These are phyloP conservation scores for Acidomyces sp. DNA, from an alignment of 495 filamentous ascomycete genomes.

Conservation along the genomic window DNA sequence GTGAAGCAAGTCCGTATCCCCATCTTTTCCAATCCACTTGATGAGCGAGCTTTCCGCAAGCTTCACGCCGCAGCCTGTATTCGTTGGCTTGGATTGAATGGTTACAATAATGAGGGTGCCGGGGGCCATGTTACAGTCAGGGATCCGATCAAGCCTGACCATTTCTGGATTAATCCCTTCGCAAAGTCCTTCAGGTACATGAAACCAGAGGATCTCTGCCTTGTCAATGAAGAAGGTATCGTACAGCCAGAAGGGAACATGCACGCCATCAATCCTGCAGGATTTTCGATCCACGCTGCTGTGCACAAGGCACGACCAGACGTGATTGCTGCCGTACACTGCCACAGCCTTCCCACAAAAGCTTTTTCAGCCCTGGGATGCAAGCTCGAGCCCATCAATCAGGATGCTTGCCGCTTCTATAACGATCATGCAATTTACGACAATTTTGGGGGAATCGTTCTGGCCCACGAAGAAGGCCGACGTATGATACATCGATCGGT, in stretches of 20 bases:
- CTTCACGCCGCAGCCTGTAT: conserved; percentile 14
- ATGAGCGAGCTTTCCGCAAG: conserved; percentile 14
- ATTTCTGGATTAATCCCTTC: conserved; percentile 65
- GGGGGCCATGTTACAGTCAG: conserved; percentile 22
- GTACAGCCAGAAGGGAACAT: conserved; percentile 54
- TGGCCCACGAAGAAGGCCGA: conserved; percentile 54
- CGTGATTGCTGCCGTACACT: conserved; percentile 58
- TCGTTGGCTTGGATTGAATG: conserved; percentile 15
- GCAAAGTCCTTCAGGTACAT: conserved; percentile 60
- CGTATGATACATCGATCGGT: too few relatives aligned
- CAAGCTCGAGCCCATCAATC: conserved; percentile 51
- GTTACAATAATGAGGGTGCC: conserved; percentile 19
- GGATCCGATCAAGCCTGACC: conserved; percentile 20
- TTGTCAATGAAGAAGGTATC: conserved; percentile 49
- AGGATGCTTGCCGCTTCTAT: conserved; percentile 33
- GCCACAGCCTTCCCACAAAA: conserved; percentile 56
- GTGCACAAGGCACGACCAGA: conserved; percentile 59
- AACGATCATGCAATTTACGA: conserved; percentile 46
- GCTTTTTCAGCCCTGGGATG: conserved; percentile 53
- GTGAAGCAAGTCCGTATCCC: conserved; percentile 16
- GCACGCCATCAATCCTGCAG: conserved; percentile 51
- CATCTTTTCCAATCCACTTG: conserved; percentile 10
- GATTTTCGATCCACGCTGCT: conserved; percentile 30
- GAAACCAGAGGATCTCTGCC: conserved; percentile 53
- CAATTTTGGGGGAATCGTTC: conserved; percentile 58